These are phyloP conservation scores for Akanthomyces dipterigenus DNA, from an alignment of 2,329 filamentous ascomycete species.

Conservation along the genomic window DNA sequence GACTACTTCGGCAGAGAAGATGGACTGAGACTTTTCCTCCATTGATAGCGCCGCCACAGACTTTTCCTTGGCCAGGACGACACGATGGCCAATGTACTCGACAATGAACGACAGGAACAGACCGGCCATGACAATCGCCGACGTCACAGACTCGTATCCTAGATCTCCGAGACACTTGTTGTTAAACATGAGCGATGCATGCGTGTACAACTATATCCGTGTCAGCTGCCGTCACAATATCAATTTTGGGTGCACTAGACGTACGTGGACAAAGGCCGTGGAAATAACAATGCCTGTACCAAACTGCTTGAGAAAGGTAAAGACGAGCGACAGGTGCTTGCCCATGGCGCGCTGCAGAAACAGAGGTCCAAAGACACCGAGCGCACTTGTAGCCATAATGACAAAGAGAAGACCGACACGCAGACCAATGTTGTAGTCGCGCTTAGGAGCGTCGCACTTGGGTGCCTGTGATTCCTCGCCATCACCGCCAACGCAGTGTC, in stretches of 20 bases:
- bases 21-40: slow-evolving; percentile 19
- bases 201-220: slow-evolving; percentile 55
- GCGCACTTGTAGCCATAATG: slow-evolving; percentile 58
- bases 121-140: slow-evolving; percentile 67
- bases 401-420: slow-evolving; percentile 68
- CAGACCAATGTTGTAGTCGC: slow-evolving; percentile 60
- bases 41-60: slow-evolving; percentile 20
- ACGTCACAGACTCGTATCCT: slow-evolving; percentile 60
- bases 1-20: slow-evolving; percentile 41
- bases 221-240: background rate
- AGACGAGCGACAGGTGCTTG: slow-evolving; percentile 39
- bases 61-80: slow-evolving; percentile 37
- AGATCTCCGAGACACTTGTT: slow-evolving; percentile 63
- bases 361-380: slow-evolving; percentile 64
- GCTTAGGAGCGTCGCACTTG: slow-evolving; percentile 39
- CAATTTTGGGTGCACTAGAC: slow-evolving; percentile 16
- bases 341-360: slow-evolving; percentile 53
- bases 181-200: slow-evolving; percentile 65
- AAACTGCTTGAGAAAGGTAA: slow-evolving; percentile 65
- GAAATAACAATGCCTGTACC: slow-evolving; percentile 67
- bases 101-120: slow-evolving; percentile 66
- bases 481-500: slow-evolving; percentile 51
- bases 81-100: slow-evolving; percentile 58
- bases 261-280: slow-evolving; percentile 62
- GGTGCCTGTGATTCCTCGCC: slow-evolving; percentile 27